Percentiles rank a stretch among this genome's conserved stretches.
Evolutionary conservation across 257 asterid genomes (phyloP).

Genomic region (Penstemon eatonii): DNA sequence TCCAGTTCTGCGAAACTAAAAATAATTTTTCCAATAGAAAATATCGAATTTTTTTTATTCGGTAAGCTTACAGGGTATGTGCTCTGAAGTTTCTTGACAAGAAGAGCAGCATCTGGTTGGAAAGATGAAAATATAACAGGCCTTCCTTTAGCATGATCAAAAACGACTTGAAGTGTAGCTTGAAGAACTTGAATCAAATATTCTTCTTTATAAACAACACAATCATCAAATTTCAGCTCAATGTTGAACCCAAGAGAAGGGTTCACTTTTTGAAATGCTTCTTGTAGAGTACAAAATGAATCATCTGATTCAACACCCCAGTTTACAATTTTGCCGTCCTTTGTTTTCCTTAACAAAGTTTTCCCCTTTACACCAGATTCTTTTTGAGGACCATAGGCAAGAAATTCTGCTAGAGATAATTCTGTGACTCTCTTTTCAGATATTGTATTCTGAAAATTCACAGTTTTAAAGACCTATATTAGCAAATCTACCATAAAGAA

Average conservation of each 20-base stretch:
- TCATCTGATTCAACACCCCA: slow-evolving; percentile 90
- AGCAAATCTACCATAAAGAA: neutral
- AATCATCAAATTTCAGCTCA: slow-evolving; percentile 84
- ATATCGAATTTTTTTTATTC: neutral
- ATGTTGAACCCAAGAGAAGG: slow-evolving; percentile 83
- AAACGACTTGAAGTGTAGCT: slow-evolving; percentile 55
- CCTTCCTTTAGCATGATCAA: slow-evolving; percentile 62
- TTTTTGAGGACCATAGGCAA: slow-evolving; percentile 73
- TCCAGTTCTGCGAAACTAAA: no score
- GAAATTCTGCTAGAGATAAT: slow-evolving; percentile 64
- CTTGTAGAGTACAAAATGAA: slow-evolving; percentile 68
- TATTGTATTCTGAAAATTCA: slow-evolving; percentile 53
- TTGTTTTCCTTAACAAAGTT: slow-evolving; percentile 66
- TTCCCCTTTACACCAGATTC: slow-evolving; percentile 53
- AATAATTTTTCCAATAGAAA: neutral
- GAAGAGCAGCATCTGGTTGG: slow-evolving; percentile 88
- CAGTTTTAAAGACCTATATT: neutral
- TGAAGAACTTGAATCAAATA: slow-evolving; percentile 44
- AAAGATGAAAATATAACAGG: slow-evolving; percentile 72
- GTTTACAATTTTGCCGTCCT: slow-evolving; percentile 63
- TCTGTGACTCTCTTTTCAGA: slow-evolving; percentile 80
- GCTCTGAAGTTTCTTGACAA: slow-evolving; percentile 61
- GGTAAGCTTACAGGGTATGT: slow-evolving; percentile 59
- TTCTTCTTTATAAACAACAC: slow-evolving; percentile 54
- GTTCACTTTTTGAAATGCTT: slow-evolving; percentile 70